Percentiles rank a stretch among this genome's conserved stretches.
Conservation (phyloP, 106 monocot genomes). For the Acanthochlamys bracteata region DNA sequence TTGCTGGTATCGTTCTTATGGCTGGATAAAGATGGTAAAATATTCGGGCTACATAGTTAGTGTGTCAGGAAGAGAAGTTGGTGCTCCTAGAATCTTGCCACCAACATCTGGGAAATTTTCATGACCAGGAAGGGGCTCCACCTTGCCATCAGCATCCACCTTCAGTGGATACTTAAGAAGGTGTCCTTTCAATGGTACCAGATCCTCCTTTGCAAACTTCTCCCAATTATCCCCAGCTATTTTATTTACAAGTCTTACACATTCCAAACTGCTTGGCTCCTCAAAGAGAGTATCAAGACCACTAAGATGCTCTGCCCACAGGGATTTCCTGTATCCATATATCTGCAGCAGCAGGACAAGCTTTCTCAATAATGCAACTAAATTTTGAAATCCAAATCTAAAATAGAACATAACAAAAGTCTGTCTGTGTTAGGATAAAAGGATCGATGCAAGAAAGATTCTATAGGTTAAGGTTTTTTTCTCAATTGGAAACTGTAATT, state of each 20-base stretch:
- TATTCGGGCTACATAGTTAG: conserved; percentile 34
- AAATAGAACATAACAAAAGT: neutral
- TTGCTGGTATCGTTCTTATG: too few species aligned
- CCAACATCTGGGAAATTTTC: conserved; percentile 71
- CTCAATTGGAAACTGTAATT: too few species aligned
- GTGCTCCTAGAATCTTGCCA: conserved; percentile 48
- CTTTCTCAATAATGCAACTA: neutral
- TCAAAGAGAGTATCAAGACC: conserved; percentile 28
- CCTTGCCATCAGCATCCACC: conserved; percentile 46
- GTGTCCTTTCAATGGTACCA: conserved; percentile 36
- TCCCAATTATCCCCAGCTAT: conserved; percentile 53
- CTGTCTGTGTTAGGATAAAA: neutral
- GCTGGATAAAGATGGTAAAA: neutral
- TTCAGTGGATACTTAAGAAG: conserved; percentile 63
- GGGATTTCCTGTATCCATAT: conserved; percentile 64
- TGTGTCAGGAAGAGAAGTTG: conserved; percentile 52
- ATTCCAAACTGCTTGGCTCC: conserved; percentile 35
- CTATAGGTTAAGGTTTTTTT: too few species aligned
- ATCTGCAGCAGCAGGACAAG: conserved; percentile 19
- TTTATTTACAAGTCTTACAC: conserved; percentile 42
- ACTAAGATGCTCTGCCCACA: conserved; percentile 70
- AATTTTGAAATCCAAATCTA: neutral
- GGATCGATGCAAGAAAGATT: too few species aligned
- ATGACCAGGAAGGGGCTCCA: conserved; percentile 27
- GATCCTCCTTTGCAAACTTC: conserved; percentile 28